These are phyloP conservation scores for Colletotrichum kahawae DNA, from an alignment of 2,329 filamentous ascomycete species.

Conservation along the genomic window DNA sequence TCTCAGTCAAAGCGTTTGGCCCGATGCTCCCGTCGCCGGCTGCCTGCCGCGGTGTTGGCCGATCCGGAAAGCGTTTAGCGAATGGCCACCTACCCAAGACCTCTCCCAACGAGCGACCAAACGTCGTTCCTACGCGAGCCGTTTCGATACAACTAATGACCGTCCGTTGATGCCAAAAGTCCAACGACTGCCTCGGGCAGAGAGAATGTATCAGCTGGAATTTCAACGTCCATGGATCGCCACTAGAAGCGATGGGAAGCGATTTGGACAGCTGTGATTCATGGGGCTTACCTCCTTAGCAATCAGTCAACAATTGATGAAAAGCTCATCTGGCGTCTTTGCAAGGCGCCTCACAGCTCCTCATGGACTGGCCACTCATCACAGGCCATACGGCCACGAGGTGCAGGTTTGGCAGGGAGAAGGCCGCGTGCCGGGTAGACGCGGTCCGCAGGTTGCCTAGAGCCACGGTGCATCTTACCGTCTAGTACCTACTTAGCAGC, in stretches of 20 bases:
- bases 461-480: background rate
- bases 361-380: background rate
- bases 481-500: background rate
- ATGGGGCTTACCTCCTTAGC: background rate
- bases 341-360: background rate
- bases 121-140: background rate
- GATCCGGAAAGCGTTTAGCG: background rate
- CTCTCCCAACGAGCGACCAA: background rate
- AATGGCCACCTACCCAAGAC: background rate
- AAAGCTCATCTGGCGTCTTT: background rate
- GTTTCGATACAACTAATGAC: background rate
- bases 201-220: background rate
- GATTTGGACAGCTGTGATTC: background rate
- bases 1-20: background rate
- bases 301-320: background rate
- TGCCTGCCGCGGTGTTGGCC: background rate
- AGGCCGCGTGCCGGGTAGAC: background rate
- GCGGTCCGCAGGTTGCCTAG: background rate
- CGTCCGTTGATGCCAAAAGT: background rate
- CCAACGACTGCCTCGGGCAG: background rate
- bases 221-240: background rate
- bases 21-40: background rate
- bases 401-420: background rate
- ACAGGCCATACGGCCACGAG: background rate
- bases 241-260: too few species aligned